Percentiles rank a stretch among this genome's conserved stretches.
Evolutionary conservation across 23 red algal species (phyloP).

Genomic region (Gracilaria vermiculophylla): DNA sequence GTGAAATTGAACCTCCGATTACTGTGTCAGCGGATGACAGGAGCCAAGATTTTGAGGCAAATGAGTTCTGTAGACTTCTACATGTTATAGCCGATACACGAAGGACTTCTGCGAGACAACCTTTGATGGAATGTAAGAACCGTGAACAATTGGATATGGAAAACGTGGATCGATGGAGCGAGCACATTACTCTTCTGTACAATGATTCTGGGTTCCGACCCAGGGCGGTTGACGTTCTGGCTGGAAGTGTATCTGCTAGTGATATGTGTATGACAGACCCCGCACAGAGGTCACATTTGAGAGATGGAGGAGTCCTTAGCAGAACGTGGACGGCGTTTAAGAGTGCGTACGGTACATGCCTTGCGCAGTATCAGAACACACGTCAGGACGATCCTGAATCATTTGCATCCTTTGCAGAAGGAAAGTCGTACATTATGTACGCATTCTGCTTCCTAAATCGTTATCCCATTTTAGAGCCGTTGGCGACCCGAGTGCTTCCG

Average conservation of each 20-base stretch:
- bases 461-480: background rate
- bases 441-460: background rate
- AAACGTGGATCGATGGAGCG: background rate
- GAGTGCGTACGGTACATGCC: background rate
- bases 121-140: background rate
- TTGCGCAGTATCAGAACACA: too few relatives aligned
- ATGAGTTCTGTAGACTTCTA: background rate
- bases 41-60: background rate
- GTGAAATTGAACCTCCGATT: too few relatives aligned
- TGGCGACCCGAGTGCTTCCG: background rate
- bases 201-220: background rate
- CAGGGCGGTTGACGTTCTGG: background rate
- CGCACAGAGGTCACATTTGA: background rate
- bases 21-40: background rate
- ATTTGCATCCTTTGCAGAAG: too few relatives aligned
- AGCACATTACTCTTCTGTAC: background rate
- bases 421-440: too few relatives aligned
- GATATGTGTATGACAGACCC: too few relatives aligned
- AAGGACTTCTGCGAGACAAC: background rate
- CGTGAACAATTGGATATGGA: background rate
- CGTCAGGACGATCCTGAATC: too few relatives aligned
- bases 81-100: background rate
- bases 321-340: background rate
- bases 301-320: conserved; percentile 4
- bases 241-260: background rate